Conservation (phyloP, 352 stramenopile species). For the Phytopythium delawarense region DNA sequence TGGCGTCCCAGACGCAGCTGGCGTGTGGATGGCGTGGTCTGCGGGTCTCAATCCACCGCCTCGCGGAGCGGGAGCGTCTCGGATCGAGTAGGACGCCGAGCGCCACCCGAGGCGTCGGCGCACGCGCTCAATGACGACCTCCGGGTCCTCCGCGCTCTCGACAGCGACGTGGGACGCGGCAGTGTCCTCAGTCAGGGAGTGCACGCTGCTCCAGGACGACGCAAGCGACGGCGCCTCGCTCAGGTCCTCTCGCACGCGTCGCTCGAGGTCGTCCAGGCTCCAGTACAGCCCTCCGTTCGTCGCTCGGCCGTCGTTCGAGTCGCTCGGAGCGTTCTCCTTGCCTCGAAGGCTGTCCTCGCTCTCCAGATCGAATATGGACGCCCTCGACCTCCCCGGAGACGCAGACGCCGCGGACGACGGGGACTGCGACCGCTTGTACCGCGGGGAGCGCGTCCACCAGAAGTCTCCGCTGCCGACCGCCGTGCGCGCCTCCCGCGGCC, state of each 20-base stretch:
- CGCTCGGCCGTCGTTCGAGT: background rate
- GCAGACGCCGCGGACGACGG: constrained; percentile 20
- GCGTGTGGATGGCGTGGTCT: too few species aligned
- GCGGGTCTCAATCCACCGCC: background rate
- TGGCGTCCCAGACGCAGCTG: background rate
- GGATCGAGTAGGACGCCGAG: background rate
- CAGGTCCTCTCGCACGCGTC: constrained; percentile 13
- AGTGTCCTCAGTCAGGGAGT: background rate
- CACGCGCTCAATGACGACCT: constrained; percentile 59
- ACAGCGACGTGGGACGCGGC: background rate
- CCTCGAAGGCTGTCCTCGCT: constrained; percentile 8
- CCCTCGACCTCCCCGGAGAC: constrained; percentile 10
- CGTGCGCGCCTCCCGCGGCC: constrained; percentile 36
- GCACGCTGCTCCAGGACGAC: constrained; percentile 4
- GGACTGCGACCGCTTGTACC: constrained; percentile 9
- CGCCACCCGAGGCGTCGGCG: constrained; percentile 44
- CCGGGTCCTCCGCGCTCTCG: constrained; percentile 29
- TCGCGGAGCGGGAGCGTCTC: background rate
- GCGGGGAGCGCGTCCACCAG: constrained; percentile 52
- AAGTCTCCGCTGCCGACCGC: constrained; percentile 31
- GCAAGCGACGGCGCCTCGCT: background rate
- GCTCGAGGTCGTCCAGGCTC: constrained; percentile 20
- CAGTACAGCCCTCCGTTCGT: background rate
- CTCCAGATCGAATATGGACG: constrained; percentile 15
- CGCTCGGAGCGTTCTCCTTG: background rate